Base-by-base conservation (phyloP, 768 basidiomycete genomes). In the Ramaria sp. region DNA sequence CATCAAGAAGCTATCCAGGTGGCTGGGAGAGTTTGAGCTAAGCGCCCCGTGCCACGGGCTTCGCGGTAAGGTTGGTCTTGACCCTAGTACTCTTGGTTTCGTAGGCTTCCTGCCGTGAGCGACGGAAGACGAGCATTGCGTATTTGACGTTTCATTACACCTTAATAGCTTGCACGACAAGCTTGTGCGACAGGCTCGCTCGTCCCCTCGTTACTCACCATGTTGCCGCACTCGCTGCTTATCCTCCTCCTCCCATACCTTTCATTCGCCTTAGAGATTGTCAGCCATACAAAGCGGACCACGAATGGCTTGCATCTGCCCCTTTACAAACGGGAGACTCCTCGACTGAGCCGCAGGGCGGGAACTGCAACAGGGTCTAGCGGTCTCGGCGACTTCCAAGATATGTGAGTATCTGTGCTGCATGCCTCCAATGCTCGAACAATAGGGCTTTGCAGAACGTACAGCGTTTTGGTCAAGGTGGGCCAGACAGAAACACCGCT, bases 381-480 rank as follows among this genome's bases (percentile, higher is more conserved):
- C 43, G 81, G 83, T 1, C 67, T 87, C 31, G 83, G 84, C 3
- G 79, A 86, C 63, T 78, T 70, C 59, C 55, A 75, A 24, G 85
- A 88, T 67, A 71, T 84, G 86, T 86, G 65, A 68, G 76, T 71
- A 6, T 20, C 51, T 45, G 42, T 4, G 10, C 42, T 43, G 54
- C 37, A 30, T 55, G 34, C 17, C 11, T 24, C 48, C 47, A 55
- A 43, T 7, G 42, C 17, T 57, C 20, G 13, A 53, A 22, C 13
- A 45, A 11, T 30, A 37, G 1, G 1, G 34, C 34, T 37, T 7
- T 58, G 27, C 62, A 88, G 86, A 42, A 75, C 80, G 2, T 89
- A 89, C 62, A 84, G 71, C 33, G 78, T 86, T 20, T 71, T 81
- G 20, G 67, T 86, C 20, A 74, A 72, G 31, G 70, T 88, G 38